Evolutionary conservation across 2,329 filamentous ascomycete genomes (phyloP).

Genomic region (Aspergillus vadensis): DNA sequence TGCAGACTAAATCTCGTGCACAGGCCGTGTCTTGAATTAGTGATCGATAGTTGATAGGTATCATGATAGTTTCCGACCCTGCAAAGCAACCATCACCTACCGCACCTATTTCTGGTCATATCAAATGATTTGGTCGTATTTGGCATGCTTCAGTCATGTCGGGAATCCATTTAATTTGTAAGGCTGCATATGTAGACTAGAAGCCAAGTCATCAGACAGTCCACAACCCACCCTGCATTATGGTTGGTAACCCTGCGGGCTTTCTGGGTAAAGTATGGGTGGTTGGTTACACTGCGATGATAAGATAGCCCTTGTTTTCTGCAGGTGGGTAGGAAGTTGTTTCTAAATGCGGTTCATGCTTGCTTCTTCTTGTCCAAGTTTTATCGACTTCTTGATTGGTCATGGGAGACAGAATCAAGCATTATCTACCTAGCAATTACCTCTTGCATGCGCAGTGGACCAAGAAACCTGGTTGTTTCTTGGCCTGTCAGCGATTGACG

Average conservation of each 20-base stretch:
- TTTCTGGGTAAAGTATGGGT: background rate
- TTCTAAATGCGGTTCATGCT: background rate
- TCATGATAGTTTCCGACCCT: background rate
- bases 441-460: conserved; percentile 9
- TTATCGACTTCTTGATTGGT: conserved; percentile 2
- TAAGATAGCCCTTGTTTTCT: background rate
- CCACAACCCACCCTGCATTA: background rate
- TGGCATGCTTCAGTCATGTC: background rate
- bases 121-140: background rate
- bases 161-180: background rate
- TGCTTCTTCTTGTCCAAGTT: background rate
- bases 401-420: conserved; percentile 16
- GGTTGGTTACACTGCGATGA: background rate
- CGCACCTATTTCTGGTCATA: background rate
- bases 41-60: conserved; percentile 1
- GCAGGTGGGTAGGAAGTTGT: background rate
- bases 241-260: background rate
- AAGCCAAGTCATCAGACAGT: background rate
- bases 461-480: conserved; percentile 17
- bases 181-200: background rate
- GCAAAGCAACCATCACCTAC: background rate
- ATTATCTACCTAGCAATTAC: conserved; percentile 22
- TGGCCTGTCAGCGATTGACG: conserved; percentile 9
- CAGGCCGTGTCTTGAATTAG: conserved; percentile 8
- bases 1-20: conserved; percentile 26